Evolutionary conservation across 1,284 basidiomycete genomes (phyloP).

Genomic region (Tilletia walkeri): DNA sequence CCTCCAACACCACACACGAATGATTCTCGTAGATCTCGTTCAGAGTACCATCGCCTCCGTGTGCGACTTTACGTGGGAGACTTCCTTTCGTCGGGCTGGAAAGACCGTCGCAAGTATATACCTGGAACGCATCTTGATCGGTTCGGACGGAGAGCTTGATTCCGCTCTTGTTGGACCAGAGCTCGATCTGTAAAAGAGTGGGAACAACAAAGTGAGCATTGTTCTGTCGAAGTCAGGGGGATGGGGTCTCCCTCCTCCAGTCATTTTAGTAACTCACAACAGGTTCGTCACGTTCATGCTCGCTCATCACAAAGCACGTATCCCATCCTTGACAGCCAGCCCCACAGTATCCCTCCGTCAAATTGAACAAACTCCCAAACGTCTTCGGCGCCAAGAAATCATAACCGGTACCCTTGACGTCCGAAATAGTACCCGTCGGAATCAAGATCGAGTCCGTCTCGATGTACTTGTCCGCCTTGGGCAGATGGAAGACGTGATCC

Average conservation of each 20-base stretch:
- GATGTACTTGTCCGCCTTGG: slow-evolving; percentile 42
- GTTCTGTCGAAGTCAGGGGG: too few relatives aligned
- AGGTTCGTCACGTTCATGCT: slow-evolving; percentile 27
- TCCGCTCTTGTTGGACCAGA: slow-evolving; percentile 38
- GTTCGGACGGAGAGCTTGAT: slow-evolving; percentile 41
- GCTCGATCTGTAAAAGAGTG: slow-evolving; percentile 26
- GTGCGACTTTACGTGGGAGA: slow-evolving; percentile 44
- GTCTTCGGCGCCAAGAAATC: slow-evolving; percentile 38
- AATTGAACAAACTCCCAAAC: slow-evolving; percentile 37
- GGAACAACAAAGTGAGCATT: background rate
- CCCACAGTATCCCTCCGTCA: slow-evolving; percentile 41
- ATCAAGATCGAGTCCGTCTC: slow-evolving; percentile 36
- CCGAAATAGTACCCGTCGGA: slow-evolving; percentile 38
- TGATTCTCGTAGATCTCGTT: slow-evolving; percentile 42
- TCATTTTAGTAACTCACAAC: slow-evolving; percentile 3
- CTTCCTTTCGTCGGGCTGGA: slow-evolving; percentile 32
- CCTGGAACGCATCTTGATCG: slow-evolving; percentile 42
- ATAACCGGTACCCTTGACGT: slow-evolving; percentile 34
- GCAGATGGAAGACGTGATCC: slow-evolving; percentile 43
- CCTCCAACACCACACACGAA: slow-evolving; percentile 44
- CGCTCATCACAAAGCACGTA: slow-evolving; percentile 41
- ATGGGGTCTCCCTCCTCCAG: background rate
- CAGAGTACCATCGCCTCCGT: slow-evolving; percentile 44
- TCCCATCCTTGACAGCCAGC: slow-evolving; percentile 46
- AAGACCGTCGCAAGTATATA: slow-evolving; percentile 44